Evolutionary conservation across 2,329 filamentous ascomycete genomes (phyloP), one percentile per base, ranked within the genome.

Genomic region (Fusarium secorum): DNA sequence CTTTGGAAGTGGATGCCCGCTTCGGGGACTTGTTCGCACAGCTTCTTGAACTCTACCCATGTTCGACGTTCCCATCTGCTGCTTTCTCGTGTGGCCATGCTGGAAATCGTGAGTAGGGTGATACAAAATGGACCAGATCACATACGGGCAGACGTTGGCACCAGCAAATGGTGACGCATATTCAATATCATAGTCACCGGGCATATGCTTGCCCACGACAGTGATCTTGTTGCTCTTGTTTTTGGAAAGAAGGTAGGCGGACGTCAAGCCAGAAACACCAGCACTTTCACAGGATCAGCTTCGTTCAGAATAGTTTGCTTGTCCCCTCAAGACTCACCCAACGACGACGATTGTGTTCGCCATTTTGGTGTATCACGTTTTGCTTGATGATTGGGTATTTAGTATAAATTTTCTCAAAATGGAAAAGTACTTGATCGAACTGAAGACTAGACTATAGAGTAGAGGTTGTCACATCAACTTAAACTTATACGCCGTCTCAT

Each of bases 131-230:
- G 38, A 4, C 18, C 24, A 22, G 13, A n/a, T 22, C n/a, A 84
- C 90, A 68, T 75, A 93, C 90, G 92, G 93, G 65, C 91, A 79
- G 76, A 90, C 90, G 77, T 96, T 95, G 68, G 93, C 94, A 18
- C 94, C 94, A 7, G 94, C 94, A 92, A 93, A 97, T 2, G 93
- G 94, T 10, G 93, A 97, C 1, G 93, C 91, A 79, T 97, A 98
- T 84, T 97, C 92, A 73, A 95, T 91, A 72, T 95, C 92, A 80
- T 95, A 96, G 83, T 98, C 95, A 38, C 95, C 95, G 0, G 95
- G 95, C 91, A 97, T 96, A 78, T 97, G 92, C 77, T 95, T 97
- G 9, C 93, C 91, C 35, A 94, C 84, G 38, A 97, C 84, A 1
- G 92, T 94, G 70, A 97, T 79, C 22, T 71, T 77, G 68, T 86